A percentile compares a stretch with the other conserved stretches of the same genome.
Evolutionary conservation across 139 green algal genomes (phyloP).

Genomic region (Gonium pectorale): DNA sequence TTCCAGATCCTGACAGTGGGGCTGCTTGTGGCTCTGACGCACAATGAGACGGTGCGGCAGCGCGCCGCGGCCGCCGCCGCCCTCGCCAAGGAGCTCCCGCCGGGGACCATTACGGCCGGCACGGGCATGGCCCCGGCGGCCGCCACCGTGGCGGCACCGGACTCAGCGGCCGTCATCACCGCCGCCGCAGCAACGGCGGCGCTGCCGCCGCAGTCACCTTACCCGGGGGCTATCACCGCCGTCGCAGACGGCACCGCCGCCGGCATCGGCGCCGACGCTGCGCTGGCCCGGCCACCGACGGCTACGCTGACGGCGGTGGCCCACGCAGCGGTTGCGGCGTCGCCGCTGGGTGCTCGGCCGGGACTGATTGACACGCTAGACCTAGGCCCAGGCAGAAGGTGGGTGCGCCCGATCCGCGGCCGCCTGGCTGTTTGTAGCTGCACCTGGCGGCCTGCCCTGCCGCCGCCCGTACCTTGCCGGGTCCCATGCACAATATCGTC

Average conservation of each 20-base stretch:
- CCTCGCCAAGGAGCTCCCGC: too few relatives aligned
- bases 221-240: too few relatives aligned
- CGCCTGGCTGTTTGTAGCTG: too few relatives aligned
- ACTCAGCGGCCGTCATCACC: background rate
- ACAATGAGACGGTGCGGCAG: conserved; percentile 3
- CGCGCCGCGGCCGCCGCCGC: background rate
- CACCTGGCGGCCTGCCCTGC: too few relatives aligned
- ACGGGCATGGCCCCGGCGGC: background rate
- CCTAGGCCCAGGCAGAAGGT: conserved; percentile 26
- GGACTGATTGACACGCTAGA: conserved; percentile 4
- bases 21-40: background rate
- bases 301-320: background rate
- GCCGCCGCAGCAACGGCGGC: too few relatives aligned
- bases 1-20: conserved; percentile 1
- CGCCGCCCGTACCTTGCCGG: too few relatives aligned
- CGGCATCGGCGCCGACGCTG: too few relatives aligned
- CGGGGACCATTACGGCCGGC: too few relatives aligned
- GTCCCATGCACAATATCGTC: too few relatives aligned
- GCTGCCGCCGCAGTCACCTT: too few relatives aligned
- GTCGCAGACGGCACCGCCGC: too few relatives aligned
- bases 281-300: background rate
- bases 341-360: background rate
- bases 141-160: background rate
- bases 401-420: too few relatives aligned
- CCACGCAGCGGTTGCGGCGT: background rate